Conservation (phyloP, 805 yeast genomes). For the Naumovozyma baii region DNA sequence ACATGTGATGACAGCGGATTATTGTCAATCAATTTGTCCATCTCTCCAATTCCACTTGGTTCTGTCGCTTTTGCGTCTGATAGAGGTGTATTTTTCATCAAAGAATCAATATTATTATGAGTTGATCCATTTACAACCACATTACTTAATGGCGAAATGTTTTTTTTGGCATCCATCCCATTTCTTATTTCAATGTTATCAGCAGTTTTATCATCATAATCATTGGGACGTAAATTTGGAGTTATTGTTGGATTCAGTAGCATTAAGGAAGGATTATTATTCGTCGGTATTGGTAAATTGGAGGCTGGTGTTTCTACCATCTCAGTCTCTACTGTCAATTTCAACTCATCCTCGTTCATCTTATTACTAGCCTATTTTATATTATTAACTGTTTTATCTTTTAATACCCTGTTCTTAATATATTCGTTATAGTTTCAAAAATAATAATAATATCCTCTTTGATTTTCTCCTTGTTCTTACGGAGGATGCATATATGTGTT, state of each 20-base stretch:
- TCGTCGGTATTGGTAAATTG: conserved; percentile 27
- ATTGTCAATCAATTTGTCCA: conserved; percentile 15
- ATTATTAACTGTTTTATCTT: no score
- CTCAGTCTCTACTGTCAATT: conserved; percentile 53
- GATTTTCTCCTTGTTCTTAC: no score
- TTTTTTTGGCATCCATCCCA: neutral
- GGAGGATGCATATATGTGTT: no score
- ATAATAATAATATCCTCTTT: no score
- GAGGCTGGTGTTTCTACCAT: conserved; percentile 41
- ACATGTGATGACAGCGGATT: conserved; percentile 24
- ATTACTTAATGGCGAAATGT: neutral
- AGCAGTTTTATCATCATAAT: neutral
- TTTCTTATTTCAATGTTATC: neutral
- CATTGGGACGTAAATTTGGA: neutral
- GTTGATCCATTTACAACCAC: neutral
- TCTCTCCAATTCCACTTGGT: neutral
- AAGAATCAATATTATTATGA: neutral
- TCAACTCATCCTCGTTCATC: conserved; percentile 23
- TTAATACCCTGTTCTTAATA: no score
- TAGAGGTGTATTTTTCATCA: neutral
- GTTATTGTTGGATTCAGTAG: neutral
- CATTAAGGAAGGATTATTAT: neutral
- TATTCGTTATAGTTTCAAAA: no score
- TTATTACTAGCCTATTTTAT: neutral
- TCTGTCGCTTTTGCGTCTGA: neutral